phyloP scores from a whole-genome alignment of 176 grass and related monocot species.

The Triticum timopheevii region DNA sequence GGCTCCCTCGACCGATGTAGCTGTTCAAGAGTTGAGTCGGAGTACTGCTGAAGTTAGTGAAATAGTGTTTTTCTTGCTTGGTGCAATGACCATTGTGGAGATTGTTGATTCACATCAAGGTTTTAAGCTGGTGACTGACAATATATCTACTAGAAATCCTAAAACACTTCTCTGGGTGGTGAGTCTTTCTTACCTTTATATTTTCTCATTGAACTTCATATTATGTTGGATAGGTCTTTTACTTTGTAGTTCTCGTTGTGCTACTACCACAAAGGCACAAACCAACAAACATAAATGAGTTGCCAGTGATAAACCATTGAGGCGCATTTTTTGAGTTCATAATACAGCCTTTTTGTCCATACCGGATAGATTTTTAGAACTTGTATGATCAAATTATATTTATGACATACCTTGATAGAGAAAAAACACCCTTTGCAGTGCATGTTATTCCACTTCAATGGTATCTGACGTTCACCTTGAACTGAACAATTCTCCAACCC shows the following conservation, averaged over 20 bases:
- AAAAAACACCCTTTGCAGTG: not conserved
- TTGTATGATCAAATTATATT: conserved; percentile 8
- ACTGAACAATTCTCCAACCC: not conserved
- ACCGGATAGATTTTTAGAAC: not conserved
- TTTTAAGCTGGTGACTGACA: conserved; percentile 96
- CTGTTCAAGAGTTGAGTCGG: conserved; percentile 73
- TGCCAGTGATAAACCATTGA: conserved; percentile 1
- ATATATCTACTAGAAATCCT: conserved; percentile 89
- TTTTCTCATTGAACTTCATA: not conserved
- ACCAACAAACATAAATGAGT: conserved; percentile 1
- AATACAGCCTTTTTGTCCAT: not conserved
- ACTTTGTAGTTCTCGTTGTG: not conserved
- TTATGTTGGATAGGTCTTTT: not conserved
- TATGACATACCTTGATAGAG: not conserved
- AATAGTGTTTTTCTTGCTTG: conserved; percentile 98
- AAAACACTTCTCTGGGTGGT: conserved; percentile 96
- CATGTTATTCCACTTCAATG: not conserved
- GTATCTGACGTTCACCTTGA: not conserved
- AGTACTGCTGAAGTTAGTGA: conserved; percentile 89
- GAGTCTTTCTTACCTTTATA: conserved; percentile 24
- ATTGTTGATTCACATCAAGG: conserved; percentile 99
- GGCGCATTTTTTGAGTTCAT: not conserved
- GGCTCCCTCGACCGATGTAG: conserved; percentile 83
- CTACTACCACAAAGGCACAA: not conserved
- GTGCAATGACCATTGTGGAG: conserved; percentile 98